phyloP scores from a whole-genome alignment of 768 basidiomycete genomes.

The Podaxis sp. region DNA sequence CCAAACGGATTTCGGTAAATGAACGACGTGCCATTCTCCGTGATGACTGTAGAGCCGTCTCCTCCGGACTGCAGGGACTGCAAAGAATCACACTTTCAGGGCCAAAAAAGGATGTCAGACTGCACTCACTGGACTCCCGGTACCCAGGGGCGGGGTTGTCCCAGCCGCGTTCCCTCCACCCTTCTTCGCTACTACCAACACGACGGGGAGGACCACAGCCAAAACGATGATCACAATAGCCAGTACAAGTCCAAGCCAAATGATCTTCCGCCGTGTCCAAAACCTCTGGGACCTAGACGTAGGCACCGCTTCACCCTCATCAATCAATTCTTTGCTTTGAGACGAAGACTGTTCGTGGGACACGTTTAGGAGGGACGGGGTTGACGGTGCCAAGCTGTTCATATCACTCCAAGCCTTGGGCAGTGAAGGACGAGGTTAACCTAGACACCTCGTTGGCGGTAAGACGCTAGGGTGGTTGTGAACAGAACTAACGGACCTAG shows the following conservation, averaged over 20 bases:
- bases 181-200: constrained; percentile 31
- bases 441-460: background rate
- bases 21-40: constrained; percentile 64
- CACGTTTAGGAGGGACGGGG: background rate
- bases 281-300: background rate
- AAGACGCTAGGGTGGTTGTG: background rate
- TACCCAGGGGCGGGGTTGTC: background rate
- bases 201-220: constrained; percentile 32
- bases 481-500: background rate
- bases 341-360: background rate
- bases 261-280: constrained; percentile 16
- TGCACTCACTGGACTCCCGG: constrained; percentile 20
- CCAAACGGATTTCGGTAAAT: constrained; percentile 72
- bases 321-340: background rate
- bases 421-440: background rate
- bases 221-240: constrained; percentile 25
- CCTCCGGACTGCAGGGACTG: constrained; percentile 41
- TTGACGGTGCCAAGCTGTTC: constrained; percentile 1
- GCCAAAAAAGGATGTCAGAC: background rate
- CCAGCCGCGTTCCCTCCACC: constrained; percentile 9
- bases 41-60: constrained; percentile 58
- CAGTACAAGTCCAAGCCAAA: constrained; percentile 17
- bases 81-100: background rate
- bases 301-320: constrained; percentile 14
- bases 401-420: background rate